Evolutionary conservation across 352 stramenopile species (phyloP).

Genomic region (Phytopythium sindhum): DNA sequence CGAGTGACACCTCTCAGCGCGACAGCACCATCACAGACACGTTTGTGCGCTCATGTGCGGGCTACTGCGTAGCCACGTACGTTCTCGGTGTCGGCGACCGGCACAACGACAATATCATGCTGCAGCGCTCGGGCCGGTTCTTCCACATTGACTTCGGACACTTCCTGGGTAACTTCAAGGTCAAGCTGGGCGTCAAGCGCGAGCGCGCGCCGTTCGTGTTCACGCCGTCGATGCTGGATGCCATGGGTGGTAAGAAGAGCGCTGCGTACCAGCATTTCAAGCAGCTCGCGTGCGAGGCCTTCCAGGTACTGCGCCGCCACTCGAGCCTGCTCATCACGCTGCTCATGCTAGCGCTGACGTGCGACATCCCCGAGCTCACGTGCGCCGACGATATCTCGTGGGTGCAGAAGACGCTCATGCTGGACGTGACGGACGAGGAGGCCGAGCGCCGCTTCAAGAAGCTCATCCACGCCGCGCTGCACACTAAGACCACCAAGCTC

Average conservation of each 20-base stretch:
- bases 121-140: slow-evolving; percentile 90
- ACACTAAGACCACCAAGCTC: slow-evolving; percentile 76
- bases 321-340: slow-evolving; percentile 84
- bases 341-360: slow-evolving; percentile 72
- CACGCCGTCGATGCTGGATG: slow-evolving; percentile 85
- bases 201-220: slow-evolving; percentile 92
- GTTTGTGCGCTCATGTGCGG: slow-evolving; percentile 87
- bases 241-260: slow-evolving; percentile 78
- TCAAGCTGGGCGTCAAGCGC: slow-evolving; percentile 88
- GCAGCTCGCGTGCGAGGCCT: slow-evolving; percentile 57
- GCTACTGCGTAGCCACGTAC: slow-evolving; percentile 93
- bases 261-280: slow-evolving; percentile 77
- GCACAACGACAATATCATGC: slow-evolving; percentile 96
- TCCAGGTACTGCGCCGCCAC: slow-evolving; percentile 65
- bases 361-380: slow-evolving; percentile 77
- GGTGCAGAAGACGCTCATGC: slow-evolving; percentile 78
- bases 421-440: slow-evolving; percentile 64
- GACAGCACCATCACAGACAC: slow-evolving; percentile 75
- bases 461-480: slow-evolving; percentile 72
- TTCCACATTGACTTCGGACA: slow-evolving; percentile 98
- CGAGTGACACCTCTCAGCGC: slow-evolving; percentile 8
- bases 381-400: slow-evolving; percentile 69
- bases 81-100: slow-evolving; percentile 92
- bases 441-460: slow-evolving; percentile 62
- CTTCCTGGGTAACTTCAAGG: slow-evolving; percentile 95